A percentile compares a stretch with the other conserved stretches of the same genome.
phyloP scores from a whole-genome alignment of 2,329 filamentous ascomycete species.

The Pseudogymnoascus sp. region DNA sequence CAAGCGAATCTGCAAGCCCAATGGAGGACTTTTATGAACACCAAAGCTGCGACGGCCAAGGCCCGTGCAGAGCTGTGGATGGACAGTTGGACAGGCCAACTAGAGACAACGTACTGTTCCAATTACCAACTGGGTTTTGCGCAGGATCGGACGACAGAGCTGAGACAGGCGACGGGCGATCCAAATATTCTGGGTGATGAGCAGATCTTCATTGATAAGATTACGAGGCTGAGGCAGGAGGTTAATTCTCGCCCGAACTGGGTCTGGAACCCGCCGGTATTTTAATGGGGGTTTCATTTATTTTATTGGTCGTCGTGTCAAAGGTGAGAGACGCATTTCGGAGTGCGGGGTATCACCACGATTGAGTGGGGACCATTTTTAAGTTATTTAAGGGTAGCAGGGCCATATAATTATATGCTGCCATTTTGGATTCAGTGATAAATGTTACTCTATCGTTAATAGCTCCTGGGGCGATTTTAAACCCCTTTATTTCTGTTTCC shows the following conservation, averaged over 20 bases:
- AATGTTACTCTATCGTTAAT: not conserved
- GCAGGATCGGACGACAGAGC: not conserved
- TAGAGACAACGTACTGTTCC: not conserved
- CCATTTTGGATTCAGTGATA: not conserved
- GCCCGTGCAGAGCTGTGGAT: not conserved
- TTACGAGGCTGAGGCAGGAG: conserved; percentile 1
- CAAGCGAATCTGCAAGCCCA: not conserved
- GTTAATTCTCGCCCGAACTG: not conserved
- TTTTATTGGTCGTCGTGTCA: not conserved
- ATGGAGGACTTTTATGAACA: not conserved
- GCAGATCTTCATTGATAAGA: not conserved
- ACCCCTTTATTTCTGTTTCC: not conserved
- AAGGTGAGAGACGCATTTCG: not conserved
- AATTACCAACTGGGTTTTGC: not conserved
- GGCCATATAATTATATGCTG: not conserved
- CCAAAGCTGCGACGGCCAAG: not conserved
- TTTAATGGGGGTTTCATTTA: not conserved
- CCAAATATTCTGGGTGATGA: not conserved
- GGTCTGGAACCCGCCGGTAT: not conserved
- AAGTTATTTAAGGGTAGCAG: not conserved
- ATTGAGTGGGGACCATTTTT: not conserved
- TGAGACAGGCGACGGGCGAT: not conserved
- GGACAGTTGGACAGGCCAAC: not conserved
- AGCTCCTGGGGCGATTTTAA: not conserved
- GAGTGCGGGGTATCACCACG: not conserved